Percentiles rank a stretch among this genome's conserved stretches.
Conservation (phyloP, 768 basidiomycete genomes). For the Fistulinella prunicolor region DNA sequence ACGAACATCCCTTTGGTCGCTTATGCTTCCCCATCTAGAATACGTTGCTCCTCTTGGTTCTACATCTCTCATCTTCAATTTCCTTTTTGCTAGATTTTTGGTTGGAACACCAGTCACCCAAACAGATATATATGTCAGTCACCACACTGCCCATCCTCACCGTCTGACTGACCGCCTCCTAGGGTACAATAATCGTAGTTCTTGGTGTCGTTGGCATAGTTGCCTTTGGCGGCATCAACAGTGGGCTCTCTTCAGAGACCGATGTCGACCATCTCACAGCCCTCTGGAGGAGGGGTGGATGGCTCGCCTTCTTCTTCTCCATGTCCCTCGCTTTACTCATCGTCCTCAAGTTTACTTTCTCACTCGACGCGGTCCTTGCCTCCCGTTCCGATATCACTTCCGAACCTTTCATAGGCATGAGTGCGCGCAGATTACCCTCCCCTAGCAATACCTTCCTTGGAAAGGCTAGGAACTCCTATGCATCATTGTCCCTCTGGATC, state of each 20-base stretch:
- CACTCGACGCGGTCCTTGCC: constrained; percentile 71
- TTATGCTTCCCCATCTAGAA: constrained; percentile 45
- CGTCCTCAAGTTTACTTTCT: constrained; percentile 63
- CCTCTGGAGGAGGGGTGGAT: constrained; percentile 83
- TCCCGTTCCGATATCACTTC: constrained; percentile 69
- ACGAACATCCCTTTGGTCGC: background rate
- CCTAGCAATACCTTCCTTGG: constrained; percentile 28
- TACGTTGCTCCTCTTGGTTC: constrained; percentile 96
- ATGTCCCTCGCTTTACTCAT: constrained; percentile 67
- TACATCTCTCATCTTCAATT: constrained; percentile 93
- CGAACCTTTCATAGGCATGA: constrained; percentile 47
- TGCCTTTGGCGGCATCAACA: constrained; percentile 81
- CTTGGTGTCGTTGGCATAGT: constrained; percentile 86
- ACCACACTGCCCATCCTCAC: background rate
- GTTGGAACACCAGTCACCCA: constrained; percentile 82
- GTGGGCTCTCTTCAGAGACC: constrained; percentile 71
- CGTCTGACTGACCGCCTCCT: constrained; percentile 2
- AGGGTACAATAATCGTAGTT: constrained; percentile 84
- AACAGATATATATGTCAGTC: constrained; percentile 75
- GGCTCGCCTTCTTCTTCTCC: constrained; percentile 88
- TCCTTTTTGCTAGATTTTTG: constrained; percentile 87
- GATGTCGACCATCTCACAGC: constrained; percentile 71
- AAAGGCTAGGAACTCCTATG: constrained; percentile 41
- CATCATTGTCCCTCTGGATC: constrained; percentile 47
- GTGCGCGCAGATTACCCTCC: constrained; percentile 22